These are phyloP conservation scores for Cytospora mali DNA, from an alignment of 2,329 filamentous ascomycete genomes.

Conservation along the genomic window DNA sequence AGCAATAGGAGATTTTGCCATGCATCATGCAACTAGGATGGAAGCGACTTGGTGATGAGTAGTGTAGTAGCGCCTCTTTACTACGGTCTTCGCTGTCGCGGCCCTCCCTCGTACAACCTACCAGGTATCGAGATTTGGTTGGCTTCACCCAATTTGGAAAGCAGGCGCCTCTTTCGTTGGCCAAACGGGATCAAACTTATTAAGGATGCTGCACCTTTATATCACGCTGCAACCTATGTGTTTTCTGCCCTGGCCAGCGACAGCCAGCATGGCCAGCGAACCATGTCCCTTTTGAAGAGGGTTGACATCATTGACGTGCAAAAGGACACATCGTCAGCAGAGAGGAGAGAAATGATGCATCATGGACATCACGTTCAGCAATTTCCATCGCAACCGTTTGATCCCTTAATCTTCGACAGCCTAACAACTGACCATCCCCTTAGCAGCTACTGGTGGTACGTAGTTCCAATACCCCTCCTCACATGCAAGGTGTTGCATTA, in stretches of 20 bases:
- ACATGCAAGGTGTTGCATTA: background rate
- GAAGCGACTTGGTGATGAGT: background rate
- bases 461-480: too few species aligned
- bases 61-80: too few species aligned
- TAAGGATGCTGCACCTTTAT: background rate
- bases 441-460: too few species aligned
- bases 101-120: too few species aligned
- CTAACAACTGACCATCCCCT: too few species aligned
- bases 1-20: constrained; percentile 10
- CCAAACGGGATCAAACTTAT: background rate
- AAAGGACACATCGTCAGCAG: constrained; percentile 1
- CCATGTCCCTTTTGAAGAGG: too few species aligned
- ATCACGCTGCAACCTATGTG: background rate
- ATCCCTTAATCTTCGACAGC: too few species aligned
- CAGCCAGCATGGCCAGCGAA: too few species aligned
- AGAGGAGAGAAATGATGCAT: constrained; percentile 15
- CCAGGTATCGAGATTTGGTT: too few species aligned
- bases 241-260: background rate
- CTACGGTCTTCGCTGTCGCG: too few species aligned
- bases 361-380: constrained; percentile 4
- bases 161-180: constrained; percentile 8
- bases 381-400: constrained; percentile 5
- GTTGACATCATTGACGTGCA: background rate
- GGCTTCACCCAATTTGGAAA: background rate
- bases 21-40: background rate